These are phyloP conservation scores for Fomitopsis pulvina DNA, from an alignment of 768 basidiomycete genomes.

Conservation along the genomic window DNA sequence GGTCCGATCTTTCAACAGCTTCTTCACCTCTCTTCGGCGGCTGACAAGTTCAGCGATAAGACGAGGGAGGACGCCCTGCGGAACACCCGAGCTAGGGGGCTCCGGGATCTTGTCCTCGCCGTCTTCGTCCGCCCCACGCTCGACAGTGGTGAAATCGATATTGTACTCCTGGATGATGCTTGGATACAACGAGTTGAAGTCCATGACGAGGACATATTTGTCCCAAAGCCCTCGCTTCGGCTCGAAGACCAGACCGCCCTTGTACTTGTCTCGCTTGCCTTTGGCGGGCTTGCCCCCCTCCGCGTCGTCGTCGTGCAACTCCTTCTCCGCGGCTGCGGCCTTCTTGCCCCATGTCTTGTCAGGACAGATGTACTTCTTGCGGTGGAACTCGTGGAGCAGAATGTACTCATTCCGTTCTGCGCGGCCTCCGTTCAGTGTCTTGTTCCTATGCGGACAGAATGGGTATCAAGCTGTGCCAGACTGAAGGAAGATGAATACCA, in stretches of 20 bases:
- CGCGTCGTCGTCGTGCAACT: conserved; percentile 43
- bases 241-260: conserved; percentile 96
- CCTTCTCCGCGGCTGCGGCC: conserved; percentile 40
- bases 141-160: conserved; percentile 97
- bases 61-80: conserved; percentile 89
- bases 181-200: conserved; percentile 98
- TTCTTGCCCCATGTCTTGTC: conserved; percentile 90
- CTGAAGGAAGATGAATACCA: conserved; percentile 50
- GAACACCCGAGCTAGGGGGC: conserved; percentile 62
- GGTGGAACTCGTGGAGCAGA: conserved; percentile 95
- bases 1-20: conserved; percentile 85
- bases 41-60: conserved; percentile 96
- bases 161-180: conserved; percentile 99
- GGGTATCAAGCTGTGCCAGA: not conserved
- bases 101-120: conserved; percentile 87
- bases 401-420: conserved; percentile 99
- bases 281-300: conserved; percentile 46
- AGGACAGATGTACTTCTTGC: conserved; percentile 91
- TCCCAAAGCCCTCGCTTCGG: conserved; percentile 96
- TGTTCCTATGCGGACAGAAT: conserved; percentile 58
- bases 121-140: conserved; percentile 56
- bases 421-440: conserved; percentile 93
- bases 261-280: conserved; percentile 88
- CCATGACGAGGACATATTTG: conserved; percentile 97
- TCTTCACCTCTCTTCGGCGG: conserved; percentile 86